Conservation (phyloP, 139 green algal genomes). For the Chlorella sp. region DNA sequence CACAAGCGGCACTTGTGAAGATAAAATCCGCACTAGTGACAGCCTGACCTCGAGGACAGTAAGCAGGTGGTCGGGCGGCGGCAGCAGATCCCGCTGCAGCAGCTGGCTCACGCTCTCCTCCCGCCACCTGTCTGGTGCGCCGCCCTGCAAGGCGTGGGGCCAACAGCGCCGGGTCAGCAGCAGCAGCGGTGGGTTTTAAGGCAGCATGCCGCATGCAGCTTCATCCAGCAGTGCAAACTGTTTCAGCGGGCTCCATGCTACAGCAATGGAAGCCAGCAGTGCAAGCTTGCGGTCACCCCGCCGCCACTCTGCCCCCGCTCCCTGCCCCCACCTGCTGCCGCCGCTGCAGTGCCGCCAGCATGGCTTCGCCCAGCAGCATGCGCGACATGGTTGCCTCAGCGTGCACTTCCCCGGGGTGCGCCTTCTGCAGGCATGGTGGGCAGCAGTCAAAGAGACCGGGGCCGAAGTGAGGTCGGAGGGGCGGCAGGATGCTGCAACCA, state of each 20-base stretch:
- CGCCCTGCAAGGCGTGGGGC: conserved; percentile 3
- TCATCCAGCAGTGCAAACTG: too few species aligned
- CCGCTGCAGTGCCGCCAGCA: background rate
- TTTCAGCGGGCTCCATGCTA: too few species aligned
- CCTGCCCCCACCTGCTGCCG: background rate
- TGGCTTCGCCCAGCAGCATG: conserved; percentile 5
- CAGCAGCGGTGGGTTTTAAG: background rate
- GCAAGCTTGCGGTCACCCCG: background rate
- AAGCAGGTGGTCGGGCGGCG: background rate
- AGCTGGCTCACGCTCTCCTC: background rate
- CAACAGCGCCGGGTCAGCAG: too few species aligned
- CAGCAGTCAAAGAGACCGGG: background rate
- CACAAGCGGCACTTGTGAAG: too few species aligned
- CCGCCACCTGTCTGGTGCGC: background rate
- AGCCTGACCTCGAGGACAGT: background rate
- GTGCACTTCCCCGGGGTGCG: background rate
- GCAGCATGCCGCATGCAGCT: background rate
- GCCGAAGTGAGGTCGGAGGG: background rate
- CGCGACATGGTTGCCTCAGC: background rate
- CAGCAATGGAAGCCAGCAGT: background rate
- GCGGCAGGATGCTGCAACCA: background rate
- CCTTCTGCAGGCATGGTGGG: background rate
- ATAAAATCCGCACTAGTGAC: too few species aligned
- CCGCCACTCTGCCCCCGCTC: background rate
- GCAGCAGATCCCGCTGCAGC: background rate